phyloP scores from a whole-genome alignment of 2,329 filamentous ascomycete genomes.

The Fusarium xyrophilum region DNA sequence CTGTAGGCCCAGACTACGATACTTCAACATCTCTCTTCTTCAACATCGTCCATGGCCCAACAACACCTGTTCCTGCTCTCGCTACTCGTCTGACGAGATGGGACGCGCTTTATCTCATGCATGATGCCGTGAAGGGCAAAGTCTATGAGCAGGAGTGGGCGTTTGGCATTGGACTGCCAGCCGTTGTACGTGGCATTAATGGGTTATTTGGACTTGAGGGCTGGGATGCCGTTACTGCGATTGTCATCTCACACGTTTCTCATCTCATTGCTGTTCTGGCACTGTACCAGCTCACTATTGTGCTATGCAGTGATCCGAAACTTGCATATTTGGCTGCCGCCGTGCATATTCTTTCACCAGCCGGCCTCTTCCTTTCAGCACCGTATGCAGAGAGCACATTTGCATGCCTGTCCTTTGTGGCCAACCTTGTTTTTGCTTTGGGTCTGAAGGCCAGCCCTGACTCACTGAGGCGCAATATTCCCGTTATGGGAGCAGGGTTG shows the following conservation, averaged over 20 bases:
- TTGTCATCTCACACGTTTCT: conserved; percentile 72
- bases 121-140: conserved; percentile 68
- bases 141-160: conserved; percentile 86
- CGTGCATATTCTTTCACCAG: conserved; percentile 85
- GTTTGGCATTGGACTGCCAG: conserved; percentile 65
- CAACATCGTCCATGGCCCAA: conserved; percentile 43
- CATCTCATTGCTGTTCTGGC: conserved; percentile 79
- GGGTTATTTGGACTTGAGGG: conserved; percentile 29
- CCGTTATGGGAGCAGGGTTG: conserved; percentile 68
- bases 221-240: conserved; percentile 61
- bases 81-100: conserved; percentile 71
- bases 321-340: conserved; percentile 72
- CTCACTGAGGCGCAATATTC: conserved; percentile 51
- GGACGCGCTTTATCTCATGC: conserved; percentile 81
- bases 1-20: conserved; percentile 72
- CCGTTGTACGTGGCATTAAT: conserved; percentile 48
- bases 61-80: conserved; percentile 54
- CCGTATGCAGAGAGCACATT: conserved; percentile 85
- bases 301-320: conserved; percentile 59
- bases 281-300: conserved; percentile 70
- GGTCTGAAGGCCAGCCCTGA: conserved; percentile 44
- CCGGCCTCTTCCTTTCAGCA: conserved; percentile 86
- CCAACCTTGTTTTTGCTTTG: conserved; percentile 72
- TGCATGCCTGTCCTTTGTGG: conserved; percentile 77
- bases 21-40: conserved; percentile 70